Base-by-base conservation (phyloP, 768 basidiomycete species). In the Tricholoma matsutake region DNA sequence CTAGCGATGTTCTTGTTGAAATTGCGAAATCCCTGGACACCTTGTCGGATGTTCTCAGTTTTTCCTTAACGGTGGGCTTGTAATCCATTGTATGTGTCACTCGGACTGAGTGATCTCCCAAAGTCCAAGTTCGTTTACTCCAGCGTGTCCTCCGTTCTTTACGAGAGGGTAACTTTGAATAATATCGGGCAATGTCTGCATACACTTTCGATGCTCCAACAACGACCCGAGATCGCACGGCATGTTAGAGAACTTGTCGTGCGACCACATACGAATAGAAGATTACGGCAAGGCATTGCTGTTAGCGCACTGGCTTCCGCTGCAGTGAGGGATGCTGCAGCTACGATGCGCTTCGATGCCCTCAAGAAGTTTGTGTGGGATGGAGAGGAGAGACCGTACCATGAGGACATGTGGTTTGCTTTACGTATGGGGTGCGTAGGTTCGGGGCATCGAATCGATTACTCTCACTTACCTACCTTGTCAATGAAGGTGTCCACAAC, bases 361-460 rank as follows among this genome's bases (percentile, higher is more conserved):
- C 79, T 92, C 41, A 73, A 78, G 29, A 83, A 77, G 11, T 92
- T 92, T 66, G 73, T 82, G 35, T 92, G 90, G 90, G 86, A 86
- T 62, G 87, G 83, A 3, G 87, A 88, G 11, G 87, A 89, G 68
- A 76, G 85, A 34, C 83, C 86, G 14, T 81, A 79, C 34, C 74
- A 83, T 62, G 90, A 91, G 61, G 85, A 87, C 63, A 88, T 92
- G 86, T 92, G 90, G 90, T 82, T 88, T 62, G 83, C 86, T 47
- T 75, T 92, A 65, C 83, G 88, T 37, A 73, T 83, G 57, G 85
- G 83, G 90, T 92, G 65, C 41, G 77, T 73, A 16, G 45, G 20
- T 56, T 29, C 37, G 51, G 13, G 20, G 6, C 13, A 49, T 25
- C 31, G 16, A 43, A 57, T 41, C 54, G 56, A 31, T 35, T 29